Base-by-base conservation (phyloP, 179 eudicot genomes). In the Gypsophila paniculata region DNA sequence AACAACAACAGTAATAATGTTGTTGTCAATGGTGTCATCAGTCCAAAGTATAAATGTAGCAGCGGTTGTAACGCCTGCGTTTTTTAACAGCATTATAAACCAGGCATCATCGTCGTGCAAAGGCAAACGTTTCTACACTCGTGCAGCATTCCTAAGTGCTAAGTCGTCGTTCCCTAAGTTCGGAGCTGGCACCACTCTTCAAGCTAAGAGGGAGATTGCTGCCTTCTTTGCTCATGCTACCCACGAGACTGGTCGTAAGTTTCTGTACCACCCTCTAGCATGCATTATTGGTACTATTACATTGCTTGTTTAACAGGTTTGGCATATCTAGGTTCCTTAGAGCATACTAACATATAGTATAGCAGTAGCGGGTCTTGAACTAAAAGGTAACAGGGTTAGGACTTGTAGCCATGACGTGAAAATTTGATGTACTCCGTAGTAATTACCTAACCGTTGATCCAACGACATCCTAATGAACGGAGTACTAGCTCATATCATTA, bases 171-270 rank as follows among this genome's bases (percentile, higher is more conserved):
- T 61, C 58, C 62, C 76, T 34, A 32, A 36, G 62, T 73, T 73
- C 17, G 76, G 38, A 0, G 64, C 51, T 52, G 76, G 76, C 34
- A 61, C 76, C 42, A 60, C 19, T 17, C 38, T 57, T 17, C 8
- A 29, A 14, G 59, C 76, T 19, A 63, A 36, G 70, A 19, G 76
- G 38, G 76, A 73, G 51, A 63, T 73, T 17, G 76, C 76, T 51
- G 76, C 76, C 23, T 73, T 73, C 63, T 73, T 73, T 6, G 76
- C 76, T 52, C 76, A 73, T 53, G 76, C 65, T 52, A 73, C 76
- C 18, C 76, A 73, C 21, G 76, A 73, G 21, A 73, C 76, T 73
- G 73, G 73, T 7, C 53, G 73, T 70, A 70, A 70, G 73, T 70
- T 42, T 42, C 46, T 42, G 46, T 46, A 46, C 15, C 9, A 44